Percentiles rank a stretch among this genome's conserved stretches.
Evolutionary conservation across 2,329 filamentous ascomycete genomes (phyloP).

Genomic region (Cercospora brassicicola): DNA sequence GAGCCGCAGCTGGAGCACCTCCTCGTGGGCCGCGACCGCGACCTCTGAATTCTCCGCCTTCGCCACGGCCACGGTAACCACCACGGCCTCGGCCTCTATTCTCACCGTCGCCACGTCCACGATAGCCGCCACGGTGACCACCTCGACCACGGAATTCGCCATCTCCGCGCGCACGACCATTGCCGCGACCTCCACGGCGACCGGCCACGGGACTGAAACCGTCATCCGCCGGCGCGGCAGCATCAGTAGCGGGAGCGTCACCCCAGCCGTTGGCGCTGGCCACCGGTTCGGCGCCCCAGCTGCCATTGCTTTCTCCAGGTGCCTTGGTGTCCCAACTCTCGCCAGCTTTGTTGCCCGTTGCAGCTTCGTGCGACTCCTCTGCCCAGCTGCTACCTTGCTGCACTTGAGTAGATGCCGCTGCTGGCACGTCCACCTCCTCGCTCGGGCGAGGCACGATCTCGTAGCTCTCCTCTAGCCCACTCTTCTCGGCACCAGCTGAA

Average conservation of each 20-base stretch:
- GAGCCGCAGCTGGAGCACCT: conserved; percentile 22
- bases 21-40: conserved; percentile 30
- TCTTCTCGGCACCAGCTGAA: conserved; percentile 48
- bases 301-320: conserved; percentile 44
- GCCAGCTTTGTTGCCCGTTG: conserved; percentile 35
- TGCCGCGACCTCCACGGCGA: conserved; percentile 40
- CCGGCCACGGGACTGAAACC: conserved; percentile 68
- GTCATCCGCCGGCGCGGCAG: conserved; percentile 52
- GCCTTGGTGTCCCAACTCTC: conserved; percentile 37
- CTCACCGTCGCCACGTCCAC: conserved; percentile 41
- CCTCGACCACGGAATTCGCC: conserved; percentile 35
- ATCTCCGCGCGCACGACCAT: conserved; percentile 44
- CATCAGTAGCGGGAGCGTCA: conserved; percentile 31
- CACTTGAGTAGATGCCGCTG: conserved; percentile 58
- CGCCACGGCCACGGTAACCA: conserved; percentile 47
- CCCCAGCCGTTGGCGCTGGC: conserved; percentile 32
- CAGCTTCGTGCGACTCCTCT: conserved; percentile 59
- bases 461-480: conserved; percentile 65
- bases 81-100: conserved; percentile 38
- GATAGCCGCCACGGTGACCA: conserved; percentile 25
- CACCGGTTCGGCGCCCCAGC: conserved; percentile 23
- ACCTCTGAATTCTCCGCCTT: conserved; percentile 29
- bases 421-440: conserved; percentile 69
- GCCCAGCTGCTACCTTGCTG: conserved; percentile 69
- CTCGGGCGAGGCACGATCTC: conserved; percentile 73